These are phyloP conservation scores for Chaetothyriales sp. DNA, from an alignment of 2,329 filamentous ascomycete species.

Conservation along the genomic window DNA sequence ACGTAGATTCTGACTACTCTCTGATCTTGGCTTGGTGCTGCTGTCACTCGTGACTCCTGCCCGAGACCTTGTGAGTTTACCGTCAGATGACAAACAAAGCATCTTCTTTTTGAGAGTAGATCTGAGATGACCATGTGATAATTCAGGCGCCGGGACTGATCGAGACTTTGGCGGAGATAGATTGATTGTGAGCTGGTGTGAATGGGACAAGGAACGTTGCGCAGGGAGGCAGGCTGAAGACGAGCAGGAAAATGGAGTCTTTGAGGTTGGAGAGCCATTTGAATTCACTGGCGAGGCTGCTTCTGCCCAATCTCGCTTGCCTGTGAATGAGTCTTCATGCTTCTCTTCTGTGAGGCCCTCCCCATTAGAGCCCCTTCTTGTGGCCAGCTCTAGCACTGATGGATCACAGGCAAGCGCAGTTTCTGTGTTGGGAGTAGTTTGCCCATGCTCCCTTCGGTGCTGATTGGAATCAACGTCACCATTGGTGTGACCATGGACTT, in stretches of 20 bases:
- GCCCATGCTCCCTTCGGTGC: conserved; percentile 11
- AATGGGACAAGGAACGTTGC: not conserved
- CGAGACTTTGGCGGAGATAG: not conserved
- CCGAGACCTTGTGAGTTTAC: conserved; percentile 21
- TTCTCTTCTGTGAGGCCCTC: not conserved
- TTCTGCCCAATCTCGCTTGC: not conserved
- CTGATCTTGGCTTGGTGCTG: not conserved
- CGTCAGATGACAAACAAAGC: conserved; percentile 30
- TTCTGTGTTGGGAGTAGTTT: conserved; percentile 5
- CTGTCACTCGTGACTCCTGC: not conserved
- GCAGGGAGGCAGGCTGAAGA: too few species aligned
- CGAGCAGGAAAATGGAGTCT: not conserved
- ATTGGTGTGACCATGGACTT: not conserved
- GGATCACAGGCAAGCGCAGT: not conserved
- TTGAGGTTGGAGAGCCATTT: not conserved
- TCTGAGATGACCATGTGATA: not conserved
- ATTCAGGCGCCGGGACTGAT: not conserved
- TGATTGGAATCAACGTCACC: conserved; percentile 17
- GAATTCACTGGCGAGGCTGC: not conserved
- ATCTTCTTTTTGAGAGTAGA: conserved; percentile 43
- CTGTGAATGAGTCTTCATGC: not conserved
- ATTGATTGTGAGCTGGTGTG: not conserved
- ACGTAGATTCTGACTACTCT: conserved; percentile 1
- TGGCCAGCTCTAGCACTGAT: not conserved
- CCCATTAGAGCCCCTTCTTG: not conserved